Percentiles rank a stretch among this genome's conserved stretches.
Conservation (phyloP, 148 eudicot species). For the Linanthus parryae region DNA sequence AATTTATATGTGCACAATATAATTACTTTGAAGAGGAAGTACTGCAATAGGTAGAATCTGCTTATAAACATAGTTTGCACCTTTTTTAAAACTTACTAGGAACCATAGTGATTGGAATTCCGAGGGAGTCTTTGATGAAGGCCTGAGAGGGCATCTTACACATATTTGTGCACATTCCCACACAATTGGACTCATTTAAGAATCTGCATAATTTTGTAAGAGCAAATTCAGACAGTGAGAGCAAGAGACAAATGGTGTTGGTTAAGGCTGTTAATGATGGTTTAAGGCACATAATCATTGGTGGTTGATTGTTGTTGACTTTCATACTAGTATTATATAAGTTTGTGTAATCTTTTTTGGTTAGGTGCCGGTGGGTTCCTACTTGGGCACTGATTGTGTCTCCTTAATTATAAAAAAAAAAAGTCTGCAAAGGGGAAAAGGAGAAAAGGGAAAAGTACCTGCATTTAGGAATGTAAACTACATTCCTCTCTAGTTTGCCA, state of each 20-base stretch:
- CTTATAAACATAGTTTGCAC: not conserved
- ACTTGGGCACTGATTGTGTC: not conserved
- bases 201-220: no score
- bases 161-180: constrained; percentile 83
- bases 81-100: constrained; percentile 62
- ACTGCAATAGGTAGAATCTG: not conserved
- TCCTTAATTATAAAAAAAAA: not conserved
- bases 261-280: constrained; percentile 6
- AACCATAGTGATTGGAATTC: constrained; percentile 68
- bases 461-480: constrained; percentile 77
- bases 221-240: not conserved
- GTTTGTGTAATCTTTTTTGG: no score
- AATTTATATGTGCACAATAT: not conserved
- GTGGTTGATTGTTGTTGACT: no score
- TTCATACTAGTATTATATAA: no score
- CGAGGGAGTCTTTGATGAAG: constrained; percentile 61
- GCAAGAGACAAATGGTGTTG: not conserved
- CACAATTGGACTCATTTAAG: constrained; percentile 78
- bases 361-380: constrained; percentile 4
- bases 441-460: constrained; percentile 34
- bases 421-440: not conserved
- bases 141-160: constrained; percentile 90
- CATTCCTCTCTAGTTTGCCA: constrained; percentile 64
- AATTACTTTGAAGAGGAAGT: not conserved
- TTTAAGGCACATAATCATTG: not conserved